These are phyloP conservation scores for Scalesia atractyloides DNA, from an alignment of 129 eudicot species.

Conservation along the genomic window DNA sequence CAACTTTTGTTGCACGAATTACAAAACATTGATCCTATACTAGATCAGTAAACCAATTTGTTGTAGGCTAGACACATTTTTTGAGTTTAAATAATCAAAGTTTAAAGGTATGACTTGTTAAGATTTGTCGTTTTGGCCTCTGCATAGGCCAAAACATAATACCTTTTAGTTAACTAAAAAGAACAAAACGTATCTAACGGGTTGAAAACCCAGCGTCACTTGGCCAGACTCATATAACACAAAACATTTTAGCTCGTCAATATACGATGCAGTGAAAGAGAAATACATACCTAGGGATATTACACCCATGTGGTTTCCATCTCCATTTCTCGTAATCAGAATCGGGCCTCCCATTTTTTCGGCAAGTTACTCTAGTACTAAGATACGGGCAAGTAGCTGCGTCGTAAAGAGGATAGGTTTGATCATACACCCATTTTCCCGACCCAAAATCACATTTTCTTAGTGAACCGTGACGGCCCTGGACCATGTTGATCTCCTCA, in stretches of 20 bases:
- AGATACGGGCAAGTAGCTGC: slow-evolving; percentile 78
- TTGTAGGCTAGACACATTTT: background rate
- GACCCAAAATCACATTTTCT: slow-evolving; percentile 58
- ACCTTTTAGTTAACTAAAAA: no score
- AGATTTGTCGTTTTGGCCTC: no score
- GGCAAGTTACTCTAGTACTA: slow-evolving; percentile 62
- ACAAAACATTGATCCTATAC: background rate
- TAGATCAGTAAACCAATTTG: background rate
- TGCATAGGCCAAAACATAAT: no score
- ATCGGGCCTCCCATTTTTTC: slow-evolving; percentile 79
- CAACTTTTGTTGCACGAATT: background rate
- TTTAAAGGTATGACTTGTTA: no score
- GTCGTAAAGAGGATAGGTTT: slow-evolving; percentile 79
- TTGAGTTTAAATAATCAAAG: background rate
- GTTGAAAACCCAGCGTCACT: background rate
- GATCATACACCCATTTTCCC: slow-evolving; percentile 91
- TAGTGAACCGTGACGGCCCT: slow-evolving; percentile 48
- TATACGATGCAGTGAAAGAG: background rate
- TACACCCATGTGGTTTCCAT: slow-evolving; percentile 76
- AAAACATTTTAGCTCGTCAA: background rate
- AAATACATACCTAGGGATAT: slow-evolving; percentile 68
- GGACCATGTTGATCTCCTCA: slow-evolving; percentile 60
- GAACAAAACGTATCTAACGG: no score
- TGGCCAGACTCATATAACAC: background rate
- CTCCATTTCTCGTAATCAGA: slow-evolving; percentile 81